Evolutionary conservation across 257 asterid genomes (phyloP).

Genomic region (Primulina huaijiensis): DNA sequence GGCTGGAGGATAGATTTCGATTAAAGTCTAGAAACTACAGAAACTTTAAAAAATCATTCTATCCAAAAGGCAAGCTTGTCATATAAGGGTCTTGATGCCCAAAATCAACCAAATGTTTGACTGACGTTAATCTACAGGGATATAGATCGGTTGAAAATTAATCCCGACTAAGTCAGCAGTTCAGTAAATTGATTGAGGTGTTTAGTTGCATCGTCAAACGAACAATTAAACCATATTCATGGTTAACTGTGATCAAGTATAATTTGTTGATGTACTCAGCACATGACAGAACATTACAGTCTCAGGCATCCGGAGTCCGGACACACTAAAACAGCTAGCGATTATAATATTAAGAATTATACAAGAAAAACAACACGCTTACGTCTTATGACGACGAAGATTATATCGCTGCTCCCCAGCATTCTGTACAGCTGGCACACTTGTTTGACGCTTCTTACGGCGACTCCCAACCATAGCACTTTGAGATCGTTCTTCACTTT

Average conservation of each 20-base stretch:
- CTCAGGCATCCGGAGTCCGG: neutral
- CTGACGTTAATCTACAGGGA: neutral
- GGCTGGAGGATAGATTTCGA: neutral
- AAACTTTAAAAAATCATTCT: neutral
- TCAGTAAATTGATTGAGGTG: neutral
- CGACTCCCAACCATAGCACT: slow-evolving; percentile 62
- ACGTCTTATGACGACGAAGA: slow-evolving; percentile 61
- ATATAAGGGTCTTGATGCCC: neutral
- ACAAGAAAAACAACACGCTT: slow-evolving; percentile 27
- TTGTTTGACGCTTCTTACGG: slow-evolving; percentile 69
- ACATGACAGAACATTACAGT: neutral
- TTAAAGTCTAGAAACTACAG: neutral
- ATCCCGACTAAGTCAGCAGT: neutral
- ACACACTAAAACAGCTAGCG: neutral
- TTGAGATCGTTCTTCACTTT: slow-evolving; percentile 64
- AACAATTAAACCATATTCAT: neutral
- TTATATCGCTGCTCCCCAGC: slow-evolving; percentile 65
- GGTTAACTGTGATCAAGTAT: neutral
- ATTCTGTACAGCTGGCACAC: slow-evolving; percentile 41
- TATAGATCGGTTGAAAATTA: neutral
- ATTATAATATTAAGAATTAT: neutral
- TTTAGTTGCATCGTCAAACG: neutral
- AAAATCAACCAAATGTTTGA: neutral
- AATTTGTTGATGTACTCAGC: neutral
- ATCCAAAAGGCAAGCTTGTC: slow-evolving; percentile 12